Base-by-base conservation (phyloP, 495 filamentous ascomycete species). In the Echria macrotheca region DNA sequence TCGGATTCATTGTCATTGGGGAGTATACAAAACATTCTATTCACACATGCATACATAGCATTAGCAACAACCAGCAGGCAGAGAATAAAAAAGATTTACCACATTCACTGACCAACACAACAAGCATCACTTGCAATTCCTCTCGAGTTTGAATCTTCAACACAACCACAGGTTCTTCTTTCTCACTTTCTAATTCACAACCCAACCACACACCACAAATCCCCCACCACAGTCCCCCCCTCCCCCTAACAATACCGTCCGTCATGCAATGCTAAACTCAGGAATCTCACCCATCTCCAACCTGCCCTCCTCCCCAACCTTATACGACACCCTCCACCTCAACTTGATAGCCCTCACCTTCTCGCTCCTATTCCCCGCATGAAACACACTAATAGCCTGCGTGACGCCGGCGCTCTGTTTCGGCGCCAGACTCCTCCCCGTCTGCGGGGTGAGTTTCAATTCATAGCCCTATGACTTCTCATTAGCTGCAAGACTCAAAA, bases 221-320 rank as follows among this genome's bases (percentile, higher is more conserved):
- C n/a, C n/a, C n/a, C n/a, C n/a, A n/a, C n/a, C n/a, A n/a, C n/a
- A n/a, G n/a, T n/a, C n/a, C n/a, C n/a, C n/a, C n/a, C n/a, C n/a
- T n/a, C n/a, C 29, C 15, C 8, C 11, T 28, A 5, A 18, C 17
- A 10, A 35, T 25, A 8, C 17, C 35, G 17, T 3, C n/a, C 23
- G 10, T 24, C 47, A 65, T 56, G 84, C 76, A 66, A 96, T 78
- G 2, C 85, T 85, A 63, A 98, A 78, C 46, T 85, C 75, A n/a
- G 83, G 77, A 48, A 97, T 85, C 75, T 95, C 89, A 14, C 91
- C 93, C 68, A 87, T 88, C 70, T 97, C 90, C 48, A 75, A 81
- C 58, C 76, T 64, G 33, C 56, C 50, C 57, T 83, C 77, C 7
- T 63, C 70, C 1, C 78, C 87, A 2, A 93, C 60, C 60, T 77